Evolutionary conservation across 805 yeast species (phyloP).

Genomic region (Priceomyces melissophilus): DNA sequence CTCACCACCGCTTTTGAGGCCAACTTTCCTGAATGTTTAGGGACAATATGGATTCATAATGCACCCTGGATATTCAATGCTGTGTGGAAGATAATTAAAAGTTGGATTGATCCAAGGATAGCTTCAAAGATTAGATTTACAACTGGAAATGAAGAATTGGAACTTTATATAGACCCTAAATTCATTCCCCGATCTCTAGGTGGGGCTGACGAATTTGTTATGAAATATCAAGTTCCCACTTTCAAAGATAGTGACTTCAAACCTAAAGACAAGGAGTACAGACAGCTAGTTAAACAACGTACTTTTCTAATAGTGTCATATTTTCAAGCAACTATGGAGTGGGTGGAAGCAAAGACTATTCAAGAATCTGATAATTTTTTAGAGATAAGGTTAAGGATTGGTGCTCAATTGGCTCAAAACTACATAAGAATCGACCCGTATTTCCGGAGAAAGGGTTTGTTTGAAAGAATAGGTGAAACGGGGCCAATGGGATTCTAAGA

Average conservation of each 20-base stretch:
- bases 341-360: constrained; percentile 62
- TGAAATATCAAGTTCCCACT: constrained; percentile 60
- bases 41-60: constrained; percentile 75
- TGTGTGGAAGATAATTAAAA: constrained; percentile 84
- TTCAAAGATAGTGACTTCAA: constrained; percentile 47
- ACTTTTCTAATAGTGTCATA: constrained; percentile 47
- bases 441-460: constrained; percentile 67
- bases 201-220: constrained; percentile 61
- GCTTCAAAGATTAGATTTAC: constrained; percentile 88
- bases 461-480: constrained; percentile 61
- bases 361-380: constrained; percentile 44
- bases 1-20: constrained; percentile 84
- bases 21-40: constrained; percentile 90
- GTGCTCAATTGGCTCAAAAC: constrained; percentile 52
- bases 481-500: constrained; percentile 2
- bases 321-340: constrained; percentile 60
- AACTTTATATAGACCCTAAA: constrained; percentile 53
- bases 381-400: constrained; percentile 49
- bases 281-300: constrained; percentile 46
- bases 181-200: constrained; percentile 72
- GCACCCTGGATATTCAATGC: constrained; percentile 96
- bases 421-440: constrained; percentile 74
- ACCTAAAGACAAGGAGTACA: constrained; percentile 50
- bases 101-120: constrained; percentile 96
- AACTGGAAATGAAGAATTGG: constrained; percentile 62